Evolutionary conservation across 192 early-diverging fungal species (phyloP).

Genomic region (Rhizophagus sp.): DNA sequence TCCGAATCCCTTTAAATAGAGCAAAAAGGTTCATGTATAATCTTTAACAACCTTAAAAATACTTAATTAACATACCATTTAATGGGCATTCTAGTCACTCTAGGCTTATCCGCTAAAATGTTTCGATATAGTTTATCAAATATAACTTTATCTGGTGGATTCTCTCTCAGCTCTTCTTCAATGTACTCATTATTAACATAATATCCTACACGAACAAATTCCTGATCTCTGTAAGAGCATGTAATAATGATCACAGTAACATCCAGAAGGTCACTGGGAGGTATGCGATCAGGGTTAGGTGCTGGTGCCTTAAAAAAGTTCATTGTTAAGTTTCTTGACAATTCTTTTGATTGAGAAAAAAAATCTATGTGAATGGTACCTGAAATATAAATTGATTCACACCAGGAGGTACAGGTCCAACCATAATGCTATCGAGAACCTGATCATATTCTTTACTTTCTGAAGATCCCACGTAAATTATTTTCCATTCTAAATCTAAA

Average conservation of each 20-base stretch:
- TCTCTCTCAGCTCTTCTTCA: constrained; percentile 77
- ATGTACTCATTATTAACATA: constrained; percentile 96
- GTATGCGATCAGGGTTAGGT: constrained; percentile 75
- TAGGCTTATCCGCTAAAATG: constrained; percentile 92
- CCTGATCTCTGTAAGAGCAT: constrained; percentile 85
- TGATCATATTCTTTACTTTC: constrained; percentile 86
- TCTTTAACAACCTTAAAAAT: not conserved
- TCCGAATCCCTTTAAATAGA: not conserved
- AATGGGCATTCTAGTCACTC: constrained; percentile 86
- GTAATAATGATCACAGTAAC: constrained; percentile 90
- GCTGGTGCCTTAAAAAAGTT: constrained; percentile 55
- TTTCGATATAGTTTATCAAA: constrained; percentile 80
- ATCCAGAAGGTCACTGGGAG: constrained; percentile 78
- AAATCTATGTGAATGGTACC: constrained; percentile 47
- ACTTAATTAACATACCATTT: constrained; percentile 49
- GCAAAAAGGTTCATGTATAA: not conserved
- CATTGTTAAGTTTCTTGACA: not conserved
- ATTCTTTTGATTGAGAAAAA: not conserved
- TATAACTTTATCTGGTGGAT: constrained; percentile 70
- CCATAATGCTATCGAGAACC: constrained; percentile 91
- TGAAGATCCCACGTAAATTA: constrained; percentile 91
- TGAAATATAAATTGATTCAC: constrained; percentile 92
- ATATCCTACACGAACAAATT: constrained; percentile 98
- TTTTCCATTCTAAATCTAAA: constrained; percentile 96
- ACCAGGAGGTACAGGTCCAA: constrained; percentile 95